Conservation (phyloP, 768 basidiomycete genomes). For the Serendipita sp. region DNA sequence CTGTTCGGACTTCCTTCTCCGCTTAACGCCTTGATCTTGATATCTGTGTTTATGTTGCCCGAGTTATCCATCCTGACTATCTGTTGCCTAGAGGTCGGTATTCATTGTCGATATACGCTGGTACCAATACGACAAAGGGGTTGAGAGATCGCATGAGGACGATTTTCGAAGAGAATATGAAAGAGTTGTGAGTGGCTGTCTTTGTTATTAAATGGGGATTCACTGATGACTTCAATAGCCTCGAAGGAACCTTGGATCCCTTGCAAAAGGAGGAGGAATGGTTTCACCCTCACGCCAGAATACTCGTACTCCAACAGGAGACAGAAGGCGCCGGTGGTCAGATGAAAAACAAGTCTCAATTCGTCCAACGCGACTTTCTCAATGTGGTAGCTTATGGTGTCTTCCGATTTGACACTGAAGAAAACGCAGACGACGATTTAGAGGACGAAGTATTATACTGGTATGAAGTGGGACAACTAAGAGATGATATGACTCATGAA, state of each 20-base stretch:
- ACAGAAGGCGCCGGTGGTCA: background rate
- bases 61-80: background rate
- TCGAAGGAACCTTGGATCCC: constrained; percentile 10
- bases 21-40: background rate
- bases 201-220: background rate
- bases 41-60: background rate
- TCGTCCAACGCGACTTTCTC: background rate
- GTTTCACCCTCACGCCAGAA: constrained; percentile 14
- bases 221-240: background rate
- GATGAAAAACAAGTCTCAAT: background rate
- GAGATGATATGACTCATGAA: background rate
- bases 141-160: background rate
- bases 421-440: constrained; percentile 7
- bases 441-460: constrained; percentile 15
- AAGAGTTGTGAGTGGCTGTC: background rate
- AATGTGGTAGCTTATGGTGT: constrained; percentile 13
- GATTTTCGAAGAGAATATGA: background rate
- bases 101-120: background rate
- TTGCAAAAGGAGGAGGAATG: constrained; percentile 15
- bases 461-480: background rate
- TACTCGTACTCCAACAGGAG: constrained; percentile 7
- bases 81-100: background rate
- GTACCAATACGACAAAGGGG: background rate
- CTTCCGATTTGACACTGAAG: constrained; percentile 18
- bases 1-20: background rate